Base-by-base conservation (phyloP, 352 stramenopile species). In the Elongisporangium anandrum region DNA sequence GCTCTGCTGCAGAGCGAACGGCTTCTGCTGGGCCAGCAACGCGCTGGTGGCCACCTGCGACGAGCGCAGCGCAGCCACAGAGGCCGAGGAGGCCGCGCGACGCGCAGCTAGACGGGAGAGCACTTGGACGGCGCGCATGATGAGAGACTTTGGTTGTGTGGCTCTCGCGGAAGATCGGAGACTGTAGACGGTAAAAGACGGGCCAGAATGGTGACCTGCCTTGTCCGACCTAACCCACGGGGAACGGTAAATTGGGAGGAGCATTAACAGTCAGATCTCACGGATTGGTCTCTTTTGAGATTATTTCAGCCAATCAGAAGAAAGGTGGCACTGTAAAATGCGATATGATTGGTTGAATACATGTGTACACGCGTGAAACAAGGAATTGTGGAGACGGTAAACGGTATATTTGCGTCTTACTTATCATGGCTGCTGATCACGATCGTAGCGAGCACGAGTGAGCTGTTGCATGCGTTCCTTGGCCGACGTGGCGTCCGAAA, bases 401-500 rank as follows among this genome's bases (percentile, higher is more conserved):
- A 45, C 34, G 34, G 34, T 45, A 45, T 45, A 45, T 45, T 45
- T 45, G 34, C 34, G 12, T 1, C 6, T 13, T 38, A 9, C 26
- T 38, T 38, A 12, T 45, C 34, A 45, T 45, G 49, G 65, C 59
- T 8, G 68, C 65, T 12, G 55, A 45, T 45, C 34, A 3, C 34
- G 58, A 45, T 92, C 80, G 53, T 90, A 92, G 16, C 83, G 72
- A 15, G 79, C 75, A 22, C 77, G 83, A 22, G 69, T 77, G 60
- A 90, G 69, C 53, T 73, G 64, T 59, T 89, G 81, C 20, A 84
- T 60, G 19, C 77, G 81, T 52, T 91, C 81, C 57, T 87, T 89
- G 55, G 86, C 75, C 22, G 77, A 77, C 10, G 69, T 76, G 19
- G 67, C 63, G 17, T 85, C 77, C 3, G 75, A 74, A 3, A 87